Conservation (phyloP, 306 rosid genomes). For the Cyclanthera cordifolia region DNA sequence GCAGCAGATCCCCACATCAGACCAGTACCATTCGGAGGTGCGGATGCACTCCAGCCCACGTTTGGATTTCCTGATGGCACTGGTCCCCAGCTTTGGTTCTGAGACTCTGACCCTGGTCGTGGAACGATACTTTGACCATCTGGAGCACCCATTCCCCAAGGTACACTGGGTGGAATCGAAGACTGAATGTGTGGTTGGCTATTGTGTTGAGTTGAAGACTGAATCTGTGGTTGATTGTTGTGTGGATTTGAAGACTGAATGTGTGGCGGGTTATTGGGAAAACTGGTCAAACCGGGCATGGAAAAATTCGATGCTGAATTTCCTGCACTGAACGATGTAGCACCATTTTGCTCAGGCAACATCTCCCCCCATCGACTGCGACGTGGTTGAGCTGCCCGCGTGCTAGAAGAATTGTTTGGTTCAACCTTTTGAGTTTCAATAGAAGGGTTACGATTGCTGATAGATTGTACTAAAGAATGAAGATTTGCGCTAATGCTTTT, state of each 20-base stretch:
- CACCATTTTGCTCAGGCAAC: constrained; percentile 37
- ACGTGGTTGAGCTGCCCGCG: constrained; percentile 37
- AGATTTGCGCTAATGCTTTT: constrained; percentile 46
- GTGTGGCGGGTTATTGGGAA: constrained; percentile 8
- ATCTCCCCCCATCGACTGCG: constrained; percentile 54
- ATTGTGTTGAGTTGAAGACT: neutral
- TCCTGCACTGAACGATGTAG: neutral
- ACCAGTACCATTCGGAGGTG: constrained; percentile 41
- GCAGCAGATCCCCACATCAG: constrained; percentile 45
- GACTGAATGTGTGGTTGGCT: constrained; percentile 45
- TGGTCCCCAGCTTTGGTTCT: constrained; percentile 40
- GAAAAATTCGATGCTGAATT: constrained; percentile 28
- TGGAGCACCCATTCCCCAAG: constrained; percentile 50
- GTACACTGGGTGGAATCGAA: constrained; percentile 35
- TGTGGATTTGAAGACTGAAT: too few relatives aligned
- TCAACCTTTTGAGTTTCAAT: constrained; percentile 44
- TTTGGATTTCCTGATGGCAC: constrained; percentile 52
- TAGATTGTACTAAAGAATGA: constrained; percentile 43
- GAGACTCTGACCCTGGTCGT: constrained; percentile 28
- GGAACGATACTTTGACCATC: constrained; percentile 34
- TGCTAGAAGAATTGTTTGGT: constrained; percentile 32
- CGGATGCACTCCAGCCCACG: constrained; percentile 44
- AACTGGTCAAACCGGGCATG: constrained; percentile 27
- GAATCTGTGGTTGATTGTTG: too few relatives aligned
- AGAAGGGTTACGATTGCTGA: constrained; percentile 28